Evolutionary conservation across 805 yeast species (phyloP).

Genomic region (Candida succiphila): DNA sequence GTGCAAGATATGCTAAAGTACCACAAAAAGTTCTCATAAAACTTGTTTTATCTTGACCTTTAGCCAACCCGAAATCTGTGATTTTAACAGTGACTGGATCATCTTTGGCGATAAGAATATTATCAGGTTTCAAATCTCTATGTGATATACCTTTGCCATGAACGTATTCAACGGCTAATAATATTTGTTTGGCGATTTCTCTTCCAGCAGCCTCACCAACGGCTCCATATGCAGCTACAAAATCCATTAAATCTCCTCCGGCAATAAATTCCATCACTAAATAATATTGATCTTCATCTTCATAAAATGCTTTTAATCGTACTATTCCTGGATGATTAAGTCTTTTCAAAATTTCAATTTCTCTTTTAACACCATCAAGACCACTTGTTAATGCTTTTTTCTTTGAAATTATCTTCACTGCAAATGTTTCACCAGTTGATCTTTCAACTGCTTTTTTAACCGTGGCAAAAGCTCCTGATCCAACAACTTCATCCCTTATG

Average conservation of each 20-base stretch:
- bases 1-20: constrained; percentile 93
- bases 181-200: constrained; percentile 76
- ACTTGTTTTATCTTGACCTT: constrained; percentile 73
- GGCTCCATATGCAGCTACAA: constrained; percentile 85
- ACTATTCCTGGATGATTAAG: constrained; percentile 84
- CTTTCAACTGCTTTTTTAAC: constrained; percentile 88
- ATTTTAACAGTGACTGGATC: constrained; percentile 89
- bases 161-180: constrained; percentile 78
- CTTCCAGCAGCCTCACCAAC: constrained; percentile 87
- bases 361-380: constrained; percentile 76
- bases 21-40: constrained; percentile 97
- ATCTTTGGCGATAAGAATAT: constrained; percentile 80
- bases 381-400: constrained; percentile 70
- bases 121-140: constrained; percentile 94
- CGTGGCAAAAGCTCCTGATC: constrained; percentile 98
- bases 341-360: constrained; percentile 67
- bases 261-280: constrained; percentile 93
- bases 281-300: constrained; percentile 72
- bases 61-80: constrained; percentile 94
- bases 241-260: constrained; percentile 98
- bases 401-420: constrained; percentile 83
- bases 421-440: constrained; percentile 74
- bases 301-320: constrained; percentile 71
- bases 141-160: constrained; percentile 91
- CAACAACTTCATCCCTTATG: constrained; percentile 76